Base-by-base conservation (phyloP, 169 alveolate genomes). In the Eimeria sp. region DNA sequence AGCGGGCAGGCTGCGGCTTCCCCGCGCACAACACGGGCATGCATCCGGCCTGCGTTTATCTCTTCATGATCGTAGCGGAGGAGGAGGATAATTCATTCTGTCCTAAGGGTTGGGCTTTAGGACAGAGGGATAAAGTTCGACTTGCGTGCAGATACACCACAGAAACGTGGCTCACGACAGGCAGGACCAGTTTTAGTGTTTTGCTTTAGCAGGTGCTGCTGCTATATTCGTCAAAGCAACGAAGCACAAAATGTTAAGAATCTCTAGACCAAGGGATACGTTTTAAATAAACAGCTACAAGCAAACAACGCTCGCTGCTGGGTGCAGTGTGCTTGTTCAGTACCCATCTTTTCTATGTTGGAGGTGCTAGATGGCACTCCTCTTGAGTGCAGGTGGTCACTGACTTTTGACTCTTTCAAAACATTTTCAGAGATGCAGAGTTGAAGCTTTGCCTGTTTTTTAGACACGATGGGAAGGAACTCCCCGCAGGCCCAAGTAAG, bases 21-120 rank as follows among this genome's bases (percentile, higher is more conserved):
- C 40, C 93, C 93, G 64, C 93, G 82, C 82, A 43, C 72, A 2
- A 87, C 93, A 1, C 62, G 93, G 25, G 72, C 93, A 27, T 87
- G 93, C 93, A 87, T 87, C 83, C 33, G 93, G 43, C 93, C 93
- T 58, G 90, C 90, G 16, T 58, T 54, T 33, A 83, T 83, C n/a
- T 37, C 88, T 49, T 78, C 66, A 10, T 78, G 88, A 78, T n/a
- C 27, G 3, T 13, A 2, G 52, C 25, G 33, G 40, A 8, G 14
- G 6, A 40, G 83, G 49, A 33, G 88, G 88, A 30, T 11, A 10
- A 78, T n/a, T 30, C 30, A 78, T 46, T 49, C 52, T 13, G 49
- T 10, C n/a, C 4, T 14, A 10, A 49, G 88, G 27, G 62, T 0
- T 78, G 9, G 40, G 49, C 49, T 43, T 2, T 23, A 1, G 33